phyloP scores from a whole-genome alignment of 257 asterid species.

The Solanum pinnatisectum region DNA sequence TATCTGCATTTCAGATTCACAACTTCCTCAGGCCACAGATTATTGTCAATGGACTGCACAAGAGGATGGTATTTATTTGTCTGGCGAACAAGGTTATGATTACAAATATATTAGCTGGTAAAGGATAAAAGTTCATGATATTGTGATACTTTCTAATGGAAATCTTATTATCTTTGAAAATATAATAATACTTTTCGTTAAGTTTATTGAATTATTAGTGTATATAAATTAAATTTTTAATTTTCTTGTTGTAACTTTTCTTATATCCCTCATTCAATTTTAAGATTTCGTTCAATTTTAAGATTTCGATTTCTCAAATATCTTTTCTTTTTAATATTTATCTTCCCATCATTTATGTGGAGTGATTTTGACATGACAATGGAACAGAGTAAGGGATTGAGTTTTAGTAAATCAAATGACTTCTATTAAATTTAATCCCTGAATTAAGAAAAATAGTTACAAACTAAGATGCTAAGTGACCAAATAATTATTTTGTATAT shows the following conservation, averaged over 20 bases:
- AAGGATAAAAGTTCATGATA: neutral
- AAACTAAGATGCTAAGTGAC: neutral
- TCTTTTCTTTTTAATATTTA: neutral
- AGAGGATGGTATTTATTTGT: neutral
- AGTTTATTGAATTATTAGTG: neutral
- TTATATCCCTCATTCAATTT: neutral
- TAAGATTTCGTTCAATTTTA: neutral
- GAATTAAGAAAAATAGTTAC: no score
- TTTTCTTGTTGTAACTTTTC: neutral
- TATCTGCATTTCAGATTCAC: neutral
- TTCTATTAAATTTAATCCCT: no score
- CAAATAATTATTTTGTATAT: neutral
- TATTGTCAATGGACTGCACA: neutral
- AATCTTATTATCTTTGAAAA: neutral
- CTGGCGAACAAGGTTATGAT: neutral
- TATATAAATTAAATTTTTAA: neutral
- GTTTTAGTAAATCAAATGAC: no score
- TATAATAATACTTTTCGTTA: neutral
- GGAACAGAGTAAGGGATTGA: no score
- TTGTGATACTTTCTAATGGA: no score
- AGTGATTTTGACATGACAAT: no score
- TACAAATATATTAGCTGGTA: neutral
- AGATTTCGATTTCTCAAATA: neutral
- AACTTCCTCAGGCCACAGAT: neutral
- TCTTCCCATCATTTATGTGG: no score